phyloP scores from a whole-genome alignment of 768 basidiomycete genomes.

The Clavaria fumosa region DNA sequence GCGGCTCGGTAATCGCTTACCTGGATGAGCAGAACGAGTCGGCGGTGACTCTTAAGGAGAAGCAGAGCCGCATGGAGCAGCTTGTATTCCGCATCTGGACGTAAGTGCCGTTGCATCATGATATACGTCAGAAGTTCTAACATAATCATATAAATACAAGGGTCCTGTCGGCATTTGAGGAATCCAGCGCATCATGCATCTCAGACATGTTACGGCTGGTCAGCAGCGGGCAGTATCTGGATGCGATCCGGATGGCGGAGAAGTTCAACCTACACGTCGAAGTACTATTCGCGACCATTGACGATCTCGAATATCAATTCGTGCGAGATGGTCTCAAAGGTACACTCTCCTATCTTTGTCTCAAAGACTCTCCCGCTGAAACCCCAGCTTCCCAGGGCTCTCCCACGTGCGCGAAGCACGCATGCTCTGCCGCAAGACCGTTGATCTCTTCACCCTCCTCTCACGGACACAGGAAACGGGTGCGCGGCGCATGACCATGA shows the following conservation, averaged over 20 bases:
- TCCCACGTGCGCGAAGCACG: slow-evolving; percentile 96
- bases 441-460: slow-evolving; percentile 91
- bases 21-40: slow-evolving; percentile 64
- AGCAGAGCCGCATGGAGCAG: slow-evolving; percentile 89
- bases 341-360: slow-evolving; percentile 22
- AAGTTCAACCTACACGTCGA: slow-evolving; percentile 98
- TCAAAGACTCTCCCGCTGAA: background rate
- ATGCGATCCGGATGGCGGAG: slow-evolving; percentile 96
- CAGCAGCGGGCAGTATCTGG: slow-evolving; percentile 90
- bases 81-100: slow-evolving; percentile 99
- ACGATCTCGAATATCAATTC: slow-evolving; percentile 89
- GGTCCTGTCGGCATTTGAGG: slow-evolving; percentile 94
- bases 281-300: slow-evolving; percentile 91
- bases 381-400: slow-evolving; percentile 51
- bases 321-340: slow-evolving; percentile 69
- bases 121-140: slow-evolving; percentile 5
- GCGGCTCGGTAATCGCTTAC: slow-evolving; percentile 37
- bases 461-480: slow-evolving; percentile 93
- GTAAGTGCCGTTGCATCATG: slow-evolving; percentile 27
- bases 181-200: slow-evolving; percentile 97
- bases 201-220: slow-evolving; percentile 98
- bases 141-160: slow-evolving; percentile 21
- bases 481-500: slow-evolving; percentile 85
- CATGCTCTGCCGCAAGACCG: slow-evolving; percentile 97
- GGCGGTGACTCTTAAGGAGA: slow-evolving; percentile 66